Base-by-base conservation (phyloP, 1,284 basidiomycete species). In the Melampsora abietis-canadensis region DNA sequence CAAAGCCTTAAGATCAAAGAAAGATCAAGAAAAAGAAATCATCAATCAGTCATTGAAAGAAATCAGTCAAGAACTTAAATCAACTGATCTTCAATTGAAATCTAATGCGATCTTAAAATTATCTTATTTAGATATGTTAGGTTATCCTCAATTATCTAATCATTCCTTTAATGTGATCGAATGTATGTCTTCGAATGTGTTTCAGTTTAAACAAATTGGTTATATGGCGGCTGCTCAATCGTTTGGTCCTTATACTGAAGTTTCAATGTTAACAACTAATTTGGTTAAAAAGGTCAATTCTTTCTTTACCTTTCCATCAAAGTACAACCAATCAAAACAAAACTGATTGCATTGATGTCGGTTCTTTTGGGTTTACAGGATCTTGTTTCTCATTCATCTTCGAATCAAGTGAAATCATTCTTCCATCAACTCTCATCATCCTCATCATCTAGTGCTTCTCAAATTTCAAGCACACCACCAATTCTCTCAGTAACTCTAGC, bases 181-280 rank as follows among this genome's bases (percentile, higher is more conserved):
- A 81, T 92, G 95, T 80, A 98, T 98, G 96, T 94, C 93, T 37
- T 94, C 92, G 2, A 85, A 90, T 1, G 89, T 89, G 79, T 89
- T 90, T 79, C 93, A 98, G 83, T 86, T 96, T 78, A 99, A 99
- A 85, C 89, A 89, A 54, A 90, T 98, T 60, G 96, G 96, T 17
- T 98, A 99, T 83, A 88, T 98, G 17, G 96, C 92, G 0, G 94
- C 96, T 0, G 86, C 88, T 0, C 92, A 96, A 82, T 94, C 93
- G 0, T 98, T 98, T 82, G 87, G 89, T 37, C 88, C 92, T 77
- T 92, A 96, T 76, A 98, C 94, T 0, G 95, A 98, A 79, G 95
- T 98, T 48, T 88, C 98, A 27, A 97, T 99, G 86, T 87, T 98
- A 61, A 96, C 95, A 0, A 97, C 96, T 10, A 99, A 99, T 83